These are phyloP conservation scores for Starmera dryadoides DNA, from an alignment of 805 yeast species.

Conservation along the genomic window DNA sequence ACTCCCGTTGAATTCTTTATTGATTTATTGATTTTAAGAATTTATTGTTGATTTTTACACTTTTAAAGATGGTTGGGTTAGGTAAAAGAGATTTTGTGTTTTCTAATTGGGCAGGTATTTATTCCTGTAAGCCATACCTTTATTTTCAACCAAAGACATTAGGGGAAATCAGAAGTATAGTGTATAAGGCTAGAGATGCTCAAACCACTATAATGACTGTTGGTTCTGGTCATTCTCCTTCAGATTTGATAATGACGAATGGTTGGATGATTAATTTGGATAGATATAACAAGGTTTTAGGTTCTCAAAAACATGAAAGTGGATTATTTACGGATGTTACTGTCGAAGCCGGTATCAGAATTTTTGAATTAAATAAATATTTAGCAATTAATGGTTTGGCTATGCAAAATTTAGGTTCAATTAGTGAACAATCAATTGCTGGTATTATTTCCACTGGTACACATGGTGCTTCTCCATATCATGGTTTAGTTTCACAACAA, in stretches of 20 bases:
- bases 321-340: constrained; percentile 79
- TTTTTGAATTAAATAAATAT: constrained; percentile 64
- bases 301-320: constrained; percentile 38
- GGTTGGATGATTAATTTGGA: constrained; percentile 90
- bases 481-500: constrained; percentile 85
- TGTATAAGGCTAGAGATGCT: constrained; percentile 51
- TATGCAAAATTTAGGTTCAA: constrained; percentile 87
- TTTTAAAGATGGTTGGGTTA: constrained; percentile 14
- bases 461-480: constrained; percentile 91
- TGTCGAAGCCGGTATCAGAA: constrained; percentile 89
- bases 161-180: constrained; percentile 63
- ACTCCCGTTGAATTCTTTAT: too few relatives aligned
- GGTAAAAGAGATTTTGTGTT: constrained; percentile 28
- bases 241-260: constrained; percentile 77
- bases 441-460: constrained; percentile 97
- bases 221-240: constrained; percentile 95
- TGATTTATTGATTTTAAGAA: too few relatives aligned
- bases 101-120: constrained; percentile 84
- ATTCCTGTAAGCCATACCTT: constrained; percentile 64
- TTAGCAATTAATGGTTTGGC: constrained; percentile 64
- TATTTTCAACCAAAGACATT: constrained; percentile 70
- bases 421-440: constrained; percentile 87
- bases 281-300: constrained; percentile 51
- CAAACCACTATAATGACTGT: constrained; percentile 71
- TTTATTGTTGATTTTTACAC: constrained; percentile 13